phyloP scores from a whole-genome alignment of 371 early-diverging fungal species.

The Syncephalastrum racemosum region DNA sequence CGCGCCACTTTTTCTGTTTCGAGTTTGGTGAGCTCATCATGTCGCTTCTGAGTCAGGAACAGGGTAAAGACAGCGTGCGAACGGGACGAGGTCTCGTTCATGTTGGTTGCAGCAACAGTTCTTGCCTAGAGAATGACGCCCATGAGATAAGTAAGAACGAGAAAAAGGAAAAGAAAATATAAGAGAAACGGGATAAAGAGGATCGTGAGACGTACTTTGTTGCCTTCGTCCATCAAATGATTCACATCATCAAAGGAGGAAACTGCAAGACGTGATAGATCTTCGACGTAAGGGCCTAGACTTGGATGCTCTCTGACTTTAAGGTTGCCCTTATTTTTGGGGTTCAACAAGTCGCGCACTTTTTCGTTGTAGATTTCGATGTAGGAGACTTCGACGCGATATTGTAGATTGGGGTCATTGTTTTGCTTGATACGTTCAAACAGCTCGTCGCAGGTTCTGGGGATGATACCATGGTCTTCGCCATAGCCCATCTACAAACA shows the following conservation, averaged over 20 bases:
- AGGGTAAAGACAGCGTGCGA: constrained; percentile 96
- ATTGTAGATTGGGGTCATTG: constrained; percentile 50
- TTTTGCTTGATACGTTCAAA: constrained; percentile 65
- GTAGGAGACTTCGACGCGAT: constrained; percentile 81
- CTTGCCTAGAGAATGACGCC: constrained; percentile 49
- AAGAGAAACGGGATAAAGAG: background rate
- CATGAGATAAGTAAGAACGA: constrained; percentile 1
- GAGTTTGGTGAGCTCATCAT: constrained; percentile 59
- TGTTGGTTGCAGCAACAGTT: constrained; percentile 94
- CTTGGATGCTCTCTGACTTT: constrained; percentile 89
- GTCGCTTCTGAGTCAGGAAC: constrained; percentile 68
- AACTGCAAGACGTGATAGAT: constrained; percentile 85
- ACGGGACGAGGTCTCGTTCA: constrained; percentile 94
- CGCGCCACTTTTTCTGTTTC: constrained; percentile 78
- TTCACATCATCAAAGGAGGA: constrained; percentile 74
- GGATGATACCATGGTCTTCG: constrained; percentile 82
- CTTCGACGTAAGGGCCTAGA: constrained; percentile 91
- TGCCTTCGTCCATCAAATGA: constrained; percentile 86
- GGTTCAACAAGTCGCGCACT: constrained; percentile 90
- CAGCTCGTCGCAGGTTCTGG: constrained; percentile 74
- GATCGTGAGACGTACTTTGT: constrained; percentile 52
- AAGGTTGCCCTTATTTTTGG: constrained; percentile 76
- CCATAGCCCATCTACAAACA: constrained; percentile 63
- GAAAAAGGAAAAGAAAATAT: background rate
- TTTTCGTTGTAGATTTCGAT: constrained; percentile 88